These are phyloP conservation scores for Nothomitra cinnamomea DNA, from an alignment of 2,329 filamentous ascomycete genomes.

Conservation along the genomic window DNA sequence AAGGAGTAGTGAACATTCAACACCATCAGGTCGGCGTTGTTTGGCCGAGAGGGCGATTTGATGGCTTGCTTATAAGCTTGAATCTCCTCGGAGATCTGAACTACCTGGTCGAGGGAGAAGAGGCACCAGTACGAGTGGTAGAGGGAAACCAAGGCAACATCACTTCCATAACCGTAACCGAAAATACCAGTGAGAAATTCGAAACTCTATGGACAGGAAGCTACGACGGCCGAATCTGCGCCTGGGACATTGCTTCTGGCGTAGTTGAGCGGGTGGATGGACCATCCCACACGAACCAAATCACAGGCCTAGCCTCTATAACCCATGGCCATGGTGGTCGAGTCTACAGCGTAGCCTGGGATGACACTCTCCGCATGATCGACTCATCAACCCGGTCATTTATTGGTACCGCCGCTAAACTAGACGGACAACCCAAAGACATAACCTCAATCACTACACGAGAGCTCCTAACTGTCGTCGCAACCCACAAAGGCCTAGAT, in stretches of 20 bases:
- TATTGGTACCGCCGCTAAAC: slow-evolving; percentile 46
- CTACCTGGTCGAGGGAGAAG: slow-evolving; percentile 60
- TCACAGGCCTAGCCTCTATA: slow-evolving; percentile 53
- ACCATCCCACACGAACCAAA: slow-evolving; percentile 68
- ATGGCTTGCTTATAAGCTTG: slow-evolving; percentile 79
- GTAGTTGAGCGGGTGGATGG: slow-evolving; percentile 57
- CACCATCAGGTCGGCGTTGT: slow-evolving; percentile 93
- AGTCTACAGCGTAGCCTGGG: slow-evolving; percentile 84
- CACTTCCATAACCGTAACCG: slow-evolving; percentile 51
- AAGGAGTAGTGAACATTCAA: slow-evolving; percentile 50
- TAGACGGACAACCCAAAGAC: slow-evolving; percentile 68
- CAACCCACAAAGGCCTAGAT: slow-evolving; percentile 39
- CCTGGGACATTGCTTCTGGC: slow-evolving; percentile 63
- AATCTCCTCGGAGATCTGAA: slow-evolving; percentile 79
- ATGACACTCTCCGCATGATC: slow-evolving; percentile 70
- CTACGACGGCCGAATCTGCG: slow-evolving; percentile 73
- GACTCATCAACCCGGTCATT: slow-evolving; percentile 63
- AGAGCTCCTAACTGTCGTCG: slow-evolving; percentile 37
- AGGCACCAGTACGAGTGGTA: slow-evolving; percentile 52
- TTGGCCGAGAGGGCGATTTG: slow-evolving; percentile 65
- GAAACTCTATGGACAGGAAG: slow-evolving; percentile 74
- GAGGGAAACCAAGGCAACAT: slow-evolving; percentile 86
- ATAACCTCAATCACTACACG: slow-evolving; percentile 35
- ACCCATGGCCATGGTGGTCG: slow-evolving; percentile 25
- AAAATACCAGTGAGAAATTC: slow-evolving; percentile 23